Evolutionary conservation across 306 rosid species (phyloP), one percentile per base, ranked within the genome.

Genomic region (Prosopis cineraria): DNA sequence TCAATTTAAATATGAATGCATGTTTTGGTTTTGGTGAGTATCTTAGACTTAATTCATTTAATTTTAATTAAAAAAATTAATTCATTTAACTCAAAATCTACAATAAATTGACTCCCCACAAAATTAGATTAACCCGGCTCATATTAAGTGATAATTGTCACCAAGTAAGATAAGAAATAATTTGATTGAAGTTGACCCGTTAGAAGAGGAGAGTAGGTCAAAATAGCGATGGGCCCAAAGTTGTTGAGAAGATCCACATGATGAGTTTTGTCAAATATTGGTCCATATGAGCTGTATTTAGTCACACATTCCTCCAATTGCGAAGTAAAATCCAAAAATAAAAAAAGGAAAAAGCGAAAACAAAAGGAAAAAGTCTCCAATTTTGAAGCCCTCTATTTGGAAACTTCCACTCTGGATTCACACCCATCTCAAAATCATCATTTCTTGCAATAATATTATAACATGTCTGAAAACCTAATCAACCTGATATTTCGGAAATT

Each of bases 161-260:
- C 45, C 70, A 34, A 34, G n/a, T n/a, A n/a, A n/a, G n/a, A n/a
- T n/a, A n/a, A n/a, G n/a, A n/a, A n/a, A n/a, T n/a, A n/a, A n/a
- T n/a, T n/a, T n/a, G n/a, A 64, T 17, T 64, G 45, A 64, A 64
- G 45, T 64, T 64, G 45, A 34, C 45, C 45, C 70, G 39, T 19
- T 68, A 4, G 2, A 11, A 11, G 13, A 14, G 34, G 55, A n/a
- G n/a, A 24, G 72, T 68, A 40, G 72, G 53, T 68, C 72, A 68
- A 68, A 68, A 68, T 68, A 41, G 72, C 41, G 36, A 68, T 40
- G 72, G 72, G 72, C 72, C 72, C 72, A 41, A 68, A 25, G 55
- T 68, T 41, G 55, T 41, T 68, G 72, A 47, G 33, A 24, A 68
- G 72, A 24, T 55, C 72, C 72, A 39, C 34, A 24, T 68, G 37